A percentile compares a stretch with the other conserved stretches of the same genome.
phyloP scores from a whole-genome alignment of 495 filamentous ascomycete genomes.

The Xylaria castorea region DNA sequence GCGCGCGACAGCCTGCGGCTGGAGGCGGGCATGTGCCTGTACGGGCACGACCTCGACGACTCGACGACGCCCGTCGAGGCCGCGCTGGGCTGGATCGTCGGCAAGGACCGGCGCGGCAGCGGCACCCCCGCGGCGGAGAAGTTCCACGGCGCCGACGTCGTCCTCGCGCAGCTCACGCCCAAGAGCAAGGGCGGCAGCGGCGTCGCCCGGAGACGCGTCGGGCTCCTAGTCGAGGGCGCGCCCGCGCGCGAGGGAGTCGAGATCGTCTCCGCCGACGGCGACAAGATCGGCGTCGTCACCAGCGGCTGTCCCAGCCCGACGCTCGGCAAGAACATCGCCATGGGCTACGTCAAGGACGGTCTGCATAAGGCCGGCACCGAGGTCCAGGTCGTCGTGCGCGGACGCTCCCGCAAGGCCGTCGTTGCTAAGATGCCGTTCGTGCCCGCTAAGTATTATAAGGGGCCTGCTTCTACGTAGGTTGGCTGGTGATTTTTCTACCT shows the following conservation, averaged over 20 bases:
- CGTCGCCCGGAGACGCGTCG: conserved; percentile 77
- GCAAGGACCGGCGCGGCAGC: conserved; percentile 79
- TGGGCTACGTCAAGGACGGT: conserved; percentile 89
- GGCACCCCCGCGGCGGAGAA: conserved; percentile 42
- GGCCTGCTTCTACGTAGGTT: conserved; percentile 26
- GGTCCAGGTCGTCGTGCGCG: conserved; percentile 79
- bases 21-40: conserved; percentile 97
- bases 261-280: conserved; percentile 57
- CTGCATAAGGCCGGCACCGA: conserved; percentile 87
- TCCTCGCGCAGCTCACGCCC: conserved; percentile 73
- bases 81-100: conserved; percentile 83
- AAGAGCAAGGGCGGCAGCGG: conserved; percentile 69
- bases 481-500: not conserved
- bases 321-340: conserved; percentile 87
- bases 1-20: conserved; percentile 90
- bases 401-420: conserved; percentile 77
- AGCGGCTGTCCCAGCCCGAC: conserved; percentile 90
- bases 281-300: conserved; percentile 72
- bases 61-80: conserved; percentile 86
- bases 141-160: conserved; percentile 77
- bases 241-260: conserved; percentile 89
- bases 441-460: conserved; percentile 75
- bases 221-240: conserved; percentile 81
- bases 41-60: conserved; percentile 96
- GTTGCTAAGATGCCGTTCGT: conserved; percentile 97